phyloP scores from a whole-genome alignment of 2,329 filamentous ascomycete genomes.

The Neurospora sp. region DNA sequence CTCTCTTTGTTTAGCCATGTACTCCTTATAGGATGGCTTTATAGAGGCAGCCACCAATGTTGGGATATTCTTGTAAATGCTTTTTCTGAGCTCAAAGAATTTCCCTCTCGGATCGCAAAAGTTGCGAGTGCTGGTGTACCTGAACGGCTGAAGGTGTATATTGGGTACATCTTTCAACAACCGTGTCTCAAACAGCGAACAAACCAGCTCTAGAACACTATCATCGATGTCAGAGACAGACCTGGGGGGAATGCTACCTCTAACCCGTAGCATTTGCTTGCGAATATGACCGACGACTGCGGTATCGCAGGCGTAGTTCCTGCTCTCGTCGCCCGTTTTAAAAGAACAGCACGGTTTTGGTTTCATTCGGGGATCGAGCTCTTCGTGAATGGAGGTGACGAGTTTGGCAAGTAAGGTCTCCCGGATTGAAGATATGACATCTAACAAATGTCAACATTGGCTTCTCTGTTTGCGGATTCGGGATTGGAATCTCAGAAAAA shows the following conservation, averaged over 20 bases:
- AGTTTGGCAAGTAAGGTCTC: not conserved
- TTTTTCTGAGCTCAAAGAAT: not conserved
- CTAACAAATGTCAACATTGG: not conserved
- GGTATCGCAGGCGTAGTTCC: not conserved
- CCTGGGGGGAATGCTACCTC: not conserved
- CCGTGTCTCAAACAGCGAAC: not conserved
- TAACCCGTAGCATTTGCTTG: accelerated
- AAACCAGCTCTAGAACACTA: not conserved
- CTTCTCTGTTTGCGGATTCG: not conserved
- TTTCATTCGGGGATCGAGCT: not conserved
- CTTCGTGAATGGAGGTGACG: not conserved
- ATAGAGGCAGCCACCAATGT: not conserved
- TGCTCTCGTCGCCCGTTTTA: no score
- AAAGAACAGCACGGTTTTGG: not conserved
- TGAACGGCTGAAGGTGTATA: not conserved
- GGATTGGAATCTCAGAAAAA: not conserved
- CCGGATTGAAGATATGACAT: not conserved
- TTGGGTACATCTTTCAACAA: not conserved
- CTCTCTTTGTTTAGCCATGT: not conserved
- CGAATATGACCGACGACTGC: not conserved
- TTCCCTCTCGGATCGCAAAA: no score
- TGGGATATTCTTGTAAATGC: not conserved
- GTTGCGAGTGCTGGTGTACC: no score
- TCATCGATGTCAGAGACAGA: not conserved
- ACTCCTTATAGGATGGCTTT: not conserved